Evolutionary conservation across 768 basidiomycete species (phyloP).

Genomic region (Lactarius deliciosus): DNA sequence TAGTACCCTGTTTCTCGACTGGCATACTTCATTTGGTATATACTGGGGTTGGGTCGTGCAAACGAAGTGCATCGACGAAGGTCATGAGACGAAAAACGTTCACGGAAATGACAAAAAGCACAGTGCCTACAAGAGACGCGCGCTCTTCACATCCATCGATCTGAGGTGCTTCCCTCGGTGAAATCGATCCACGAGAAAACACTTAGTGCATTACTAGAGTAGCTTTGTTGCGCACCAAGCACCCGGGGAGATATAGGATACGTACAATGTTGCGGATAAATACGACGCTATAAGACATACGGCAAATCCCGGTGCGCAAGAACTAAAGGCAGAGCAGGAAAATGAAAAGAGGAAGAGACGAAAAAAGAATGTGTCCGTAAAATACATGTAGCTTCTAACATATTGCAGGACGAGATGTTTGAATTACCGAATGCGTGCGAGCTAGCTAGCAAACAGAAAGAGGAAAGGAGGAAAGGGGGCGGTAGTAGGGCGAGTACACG

Average conservation of each 20-base stretch:
- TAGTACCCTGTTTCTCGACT: conserved; percentile 19
- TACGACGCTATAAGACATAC: conserved; percentile 35
- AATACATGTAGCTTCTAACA: conserved; percentile 30
- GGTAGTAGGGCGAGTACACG: conserved; percentile 5
- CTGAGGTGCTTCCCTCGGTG: conserved; percentile 4
- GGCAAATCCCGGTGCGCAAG: conserved; percentile 32
- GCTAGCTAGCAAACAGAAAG: conserved; percentile 5
- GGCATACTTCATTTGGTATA: conserved; percentile 20
- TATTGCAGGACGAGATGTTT: conserved; percentile 30
- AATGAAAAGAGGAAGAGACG: conserved; percentile 20
- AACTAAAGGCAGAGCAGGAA: conserved; percentile 23
- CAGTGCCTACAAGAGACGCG: neutral
- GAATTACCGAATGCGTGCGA: conserved; percentile 22
- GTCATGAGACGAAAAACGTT: conserved; percentile 23
- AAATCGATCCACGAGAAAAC: conserved; percentile 15
- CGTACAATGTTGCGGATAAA: conserved; percentile 33
- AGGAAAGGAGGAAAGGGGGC: neutral
- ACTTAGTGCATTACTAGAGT: conserved; percentile 26
- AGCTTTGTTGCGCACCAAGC: conserved; percentile 30
- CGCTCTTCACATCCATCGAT: conserved; percentile 23
- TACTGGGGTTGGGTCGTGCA: neutral
- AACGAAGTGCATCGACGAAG: conserved; percentile 14
- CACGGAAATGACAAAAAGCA: conserved; percentile 4
- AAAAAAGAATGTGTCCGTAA: conserved; percentile 25
- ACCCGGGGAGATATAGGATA: conserved; percentile 27